Evolutionary conservation across 139 green algal genomes (phyloP).

Genomic region (Axilococcus clingmanii): DNA sequence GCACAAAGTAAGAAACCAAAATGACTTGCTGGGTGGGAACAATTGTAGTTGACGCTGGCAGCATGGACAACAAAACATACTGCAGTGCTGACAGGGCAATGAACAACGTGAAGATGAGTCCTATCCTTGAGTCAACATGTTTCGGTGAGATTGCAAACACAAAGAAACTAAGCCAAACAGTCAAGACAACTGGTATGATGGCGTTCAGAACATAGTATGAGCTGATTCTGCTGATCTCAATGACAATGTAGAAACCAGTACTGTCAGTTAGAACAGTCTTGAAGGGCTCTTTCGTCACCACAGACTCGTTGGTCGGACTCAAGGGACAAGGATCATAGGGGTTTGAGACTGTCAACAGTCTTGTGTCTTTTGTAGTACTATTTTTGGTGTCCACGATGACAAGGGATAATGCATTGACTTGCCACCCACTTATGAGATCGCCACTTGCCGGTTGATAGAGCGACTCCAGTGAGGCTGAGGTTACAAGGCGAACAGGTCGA

Average conservation of each 20-base stretch:
- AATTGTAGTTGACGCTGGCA: slow-evolving; percentile 9
- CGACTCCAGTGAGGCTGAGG: background rate
- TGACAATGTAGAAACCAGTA: background rate
- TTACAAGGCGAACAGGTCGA: background rate
- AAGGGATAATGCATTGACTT: no score
- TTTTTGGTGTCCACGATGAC: no score
- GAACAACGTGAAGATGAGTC: slow-evolving; percentile 25
- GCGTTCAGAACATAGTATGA: slow-evolving; percentile 18
- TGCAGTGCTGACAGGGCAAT: slow-evolving; percentile 1
- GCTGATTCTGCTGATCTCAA: background rate
- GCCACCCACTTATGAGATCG: slow-evolving; percentile 17
- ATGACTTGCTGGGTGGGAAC: slow-evolving; percentile 26
- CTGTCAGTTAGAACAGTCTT: no score
- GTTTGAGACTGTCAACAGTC: no score
- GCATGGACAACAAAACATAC: background rate
- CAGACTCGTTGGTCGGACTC: slow-evolving; percentile 3
- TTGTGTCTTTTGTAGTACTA: no score
- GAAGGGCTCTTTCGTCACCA: no score
- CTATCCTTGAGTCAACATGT: slow-evolving; percentile 18
- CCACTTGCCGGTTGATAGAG: slow-evolving; percentile 1
- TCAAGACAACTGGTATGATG: slow-evolving; percentile 18
- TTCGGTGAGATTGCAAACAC: slow-evolving; percentile 16
- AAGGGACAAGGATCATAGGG: slow-evolving; percentile 12
- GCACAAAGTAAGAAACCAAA: slow-evolving; percentile 17
- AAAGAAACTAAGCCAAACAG: slow-evolving; percentile 15